These are phyloP conservation scores for Zygotorulaspora danielsina DNA, from an alignment of 805 yeast genomes.

Conservation along the genomic window DNA sequence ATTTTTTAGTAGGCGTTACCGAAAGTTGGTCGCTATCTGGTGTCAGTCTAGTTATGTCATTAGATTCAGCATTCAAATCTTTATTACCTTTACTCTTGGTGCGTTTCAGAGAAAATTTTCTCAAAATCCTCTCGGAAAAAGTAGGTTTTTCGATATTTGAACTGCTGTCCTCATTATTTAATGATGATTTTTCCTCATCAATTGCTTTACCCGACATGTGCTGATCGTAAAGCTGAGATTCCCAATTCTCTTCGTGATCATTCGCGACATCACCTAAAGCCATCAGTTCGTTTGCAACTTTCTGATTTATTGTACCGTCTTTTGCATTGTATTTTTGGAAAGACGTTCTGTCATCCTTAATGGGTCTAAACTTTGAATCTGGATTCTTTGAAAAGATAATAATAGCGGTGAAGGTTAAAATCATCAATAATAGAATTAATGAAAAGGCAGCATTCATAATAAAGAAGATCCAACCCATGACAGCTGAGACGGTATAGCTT, in stretches of 20 bases:
- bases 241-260: conserved; percentile 75
- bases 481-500: conserved; percentile 68
- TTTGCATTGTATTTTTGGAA: conserved; percentile 53
- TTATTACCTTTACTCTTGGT: conserved; percentile 8
- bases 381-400: conserved; percentile 77
- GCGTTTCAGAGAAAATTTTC: conserved; percentile 23
- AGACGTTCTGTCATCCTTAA: conserved; percentile 87
- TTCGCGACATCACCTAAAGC: conserved; percentile 82
- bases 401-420: conserved; percentile 59
- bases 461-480: conserved; percentile 91
- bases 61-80: neutral
- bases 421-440: conserved; percentile 62
- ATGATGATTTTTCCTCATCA: conserved; percentile 19
- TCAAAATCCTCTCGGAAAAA: conserved; percentile 24
- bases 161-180: conserved; percentile 15
- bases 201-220: conserved; percentile 10
- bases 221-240: conserved; percentile 46
- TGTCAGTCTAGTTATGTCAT: conserved; percentile 13
- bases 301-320: conserved; percentile 32
- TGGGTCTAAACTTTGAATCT: conserved; percentile 82
- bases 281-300: conserved; percentile 48
- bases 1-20: conserved; percentile 16
- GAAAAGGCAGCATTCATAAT: conserved; percentile 86
- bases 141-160: conserved; percentile 16
- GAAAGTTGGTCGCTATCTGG: conserved; percentile 15